Evolutionary conservation across 176 grass and related monocot genomes (phyloP).

Genomic region (Ananas comosus): DNA sequence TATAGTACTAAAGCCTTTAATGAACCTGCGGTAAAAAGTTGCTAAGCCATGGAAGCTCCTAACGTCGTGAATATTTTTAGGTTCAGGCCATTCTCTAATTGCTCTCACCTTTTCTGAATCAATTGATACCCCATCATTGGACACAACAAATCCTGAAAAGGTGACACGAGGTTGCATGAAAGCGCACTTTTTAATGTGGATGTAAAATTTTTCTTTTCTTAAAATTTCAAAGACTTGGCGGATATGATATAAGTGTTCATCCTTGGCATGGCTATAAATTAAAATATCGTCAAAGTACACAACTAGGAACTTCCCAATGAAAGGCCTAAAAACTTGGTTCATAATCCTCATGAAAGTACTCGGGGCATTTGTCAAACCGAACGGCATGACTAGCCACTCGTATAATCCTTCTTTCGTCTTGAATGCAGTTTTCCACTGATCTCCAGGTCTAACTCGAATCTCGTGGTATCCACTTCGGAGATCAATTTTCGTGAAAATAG

Average conservation of each 20-base stretch:
- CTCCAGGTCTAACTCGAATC: background rate
- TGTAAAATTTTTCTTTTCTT: background rate
- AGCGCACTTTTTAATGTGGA: background rate
- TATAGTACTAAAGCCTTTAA: background rate
- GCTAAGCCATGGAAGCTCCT: constrained; percentile 1
- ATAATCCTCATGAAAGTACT: background rate
- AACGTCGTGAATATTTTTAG: background rate
- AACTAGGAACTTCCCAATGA: background rate
- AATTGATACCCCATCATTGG: background rate
- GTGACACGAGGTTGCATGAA: background rate
- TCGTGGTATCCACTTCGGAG: constrained; percentile 7
- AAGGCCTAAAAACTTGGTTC: background rate
- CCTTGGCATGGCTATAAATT: background rate
- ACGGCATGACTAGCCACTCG: constrained; percentile 3
- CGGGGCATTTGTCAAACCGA: background rate
- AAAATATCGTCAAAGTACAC: constrained; percentile 15
- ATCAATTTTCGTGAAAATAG: constrained; percentile 13
- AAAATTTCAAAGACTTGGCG: background rate
- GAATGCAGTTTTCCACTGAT: constrained; percentile 4
- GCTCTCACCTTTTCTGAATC: background rate
- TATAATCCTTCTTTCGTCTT: background rate
- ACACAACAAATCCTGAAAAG: constrained; percentile 3
- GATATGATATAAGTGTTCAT: background rate
- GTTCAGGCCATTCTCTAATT: background rate
- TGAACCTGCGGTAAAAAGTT: background rate